Percentiles rank a stretch among this genome's conserved stretches.
Evolutionary conservation across 257 asterid genomes (phyloP).

Genomic region (Striga asiatica): DNA sequence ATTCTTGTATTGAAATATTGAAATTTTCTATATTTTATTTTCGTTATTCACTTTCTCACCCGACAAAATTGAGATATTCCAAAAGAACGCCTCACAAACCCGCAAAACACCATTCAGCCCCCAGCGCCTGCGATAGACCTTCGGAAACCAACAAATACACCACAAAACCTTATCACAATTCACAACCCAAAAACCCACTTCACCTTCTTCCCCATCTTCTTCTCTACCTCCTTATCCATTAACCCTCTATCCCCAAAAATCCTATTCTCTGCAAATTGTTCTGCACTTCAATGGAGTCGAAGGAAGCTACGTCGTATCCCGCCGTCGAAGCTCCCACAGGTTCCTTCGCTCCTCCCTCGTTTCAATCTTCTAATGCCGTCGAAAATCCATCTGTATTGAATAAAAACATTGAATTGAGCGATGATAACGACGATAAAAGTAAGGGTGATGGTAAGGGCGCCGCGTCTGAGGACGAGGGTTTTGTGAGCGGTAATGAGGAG

Average conservation of each 20-base stretch:
- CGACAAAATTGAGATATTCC: neutral
- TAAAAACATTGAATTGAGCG: slow-evolving; percentile 7
- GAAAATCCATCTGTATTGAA: slow-evolving; percentile 20
- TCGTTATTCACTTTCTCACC: neutral
- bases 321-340: slow-evolving; percentile 27
- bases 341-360: slow-evolving; percentile 4
- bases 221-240: slow-evolving; percentile 21
- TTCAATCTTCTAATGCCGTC: neutral
- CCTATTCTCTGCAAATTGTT: neutral
- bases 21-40: too few relatives aligned
- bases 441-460: slow-evolving; percentile 19
- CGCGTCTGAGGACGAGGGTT: slow-evolving; percentile 43
- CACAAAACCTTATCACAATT: slow-evolving; percentile 32
- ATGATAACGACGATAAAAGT: slow-evolving; percentile 12
- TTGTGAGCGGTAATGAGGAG: slow-evolving; percentile 55
- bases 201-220: neutral
- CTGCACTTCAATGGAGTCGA: slow-evolving; percentile 32
- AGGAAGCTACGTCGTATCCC: slow-evolving; percentile 32
- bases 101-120: slow-evolving; percentile 12
- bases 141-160: slow-evolving; percentile 11
- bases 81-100: slow-evolving; percentile 10
- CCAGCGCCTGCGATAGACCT: slow-evolving; percentile 16
- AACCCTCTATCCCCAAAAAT: slow-evolving; percentile 11
- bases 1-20: too few relatives aligned
- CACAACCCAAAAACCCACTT: slow-evolving; percentile 5